phyloP scores from a whole-genome alignment of 176 grass and related monocot genomes.

The Oryza brachyantha region DNA sequence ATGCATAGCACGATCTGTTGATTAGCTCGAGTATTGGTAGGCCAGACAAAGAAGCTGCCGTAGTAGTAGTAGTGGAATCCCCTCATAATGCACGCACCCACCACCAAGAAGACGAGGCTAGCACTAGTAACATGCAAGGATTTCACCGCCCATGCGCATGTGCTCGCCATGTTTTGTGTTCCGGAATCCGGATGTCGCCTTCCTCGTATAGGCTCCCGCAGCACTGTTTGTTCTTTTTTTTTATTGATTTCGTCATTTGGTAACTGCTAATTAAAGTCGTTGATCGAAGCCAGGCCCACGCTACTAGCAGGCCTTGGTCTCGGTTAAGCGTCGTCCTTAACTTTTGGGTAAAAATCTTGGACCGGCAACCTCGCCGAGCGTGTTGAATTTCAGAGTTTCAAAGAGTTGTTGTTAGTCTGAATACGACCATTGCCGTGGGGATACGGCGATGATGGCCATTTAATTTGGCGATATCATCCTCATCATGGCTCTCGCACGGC shows the following conservation, averaged over 20 bases:
- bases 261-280: background rate
- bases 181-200: conserved; percentile 1
- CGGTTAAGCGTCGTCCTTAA: background rate
- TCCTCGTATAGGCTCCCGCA: conserved; percentile 13
- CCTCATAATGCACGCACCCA: background rate
- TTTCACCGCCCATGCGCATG: background rate
- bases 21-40: background rate
- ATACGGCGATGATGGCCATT: background rate
- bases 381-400: conserved; percentile 8
- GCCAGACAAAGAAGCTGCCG: background rate
- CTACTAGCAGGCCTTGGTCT: background rate
- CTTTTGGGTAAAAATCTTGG: background rate
- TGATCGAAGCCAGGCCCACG: background rate
- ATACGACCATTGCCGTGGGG: background rate
- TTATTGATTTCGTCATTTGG: background rate
- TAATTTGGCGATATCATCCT: conserved; percentile 2
- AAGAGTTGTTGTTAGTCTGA: background rate
- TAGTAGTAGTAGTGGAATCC: background rate
- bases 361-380: background rate
- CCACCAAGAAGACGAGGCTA: background rate
- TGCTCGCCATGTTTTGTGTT: conserved; percentile 7
- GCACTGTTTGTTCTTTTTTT: background rate
- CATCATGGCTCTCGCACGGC: no score
- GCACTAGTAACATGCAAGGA: background rate
- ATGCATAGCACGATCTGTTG: background rate